These are phyloP conservation scores for Boletus sp. DNA, from an alignment of 1,284 basidiomycete genomes.

Conservation along the genomic window DNA sequence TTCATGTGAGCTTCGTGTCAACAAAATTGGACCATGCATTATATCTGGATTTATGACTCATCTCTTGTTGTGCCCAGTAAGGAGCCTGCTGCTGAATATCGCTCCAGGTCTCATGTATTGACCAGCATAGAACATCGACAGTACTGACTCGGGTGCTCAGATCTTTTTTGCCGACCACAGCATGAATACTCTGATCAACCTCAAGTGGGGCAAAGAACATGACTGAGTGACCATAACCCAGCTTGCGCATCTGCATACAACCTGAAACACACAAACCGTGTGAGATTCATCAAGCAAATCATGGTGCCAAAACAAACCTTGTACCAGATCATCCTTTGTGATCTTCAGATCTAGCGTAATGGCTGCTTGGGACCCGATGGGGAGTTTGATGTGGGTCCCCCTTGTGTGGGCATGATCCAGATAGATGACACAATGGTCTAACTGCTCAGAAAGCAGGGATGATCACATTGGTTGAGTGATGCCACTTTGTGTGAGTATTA, in stretches of 20 bases:
- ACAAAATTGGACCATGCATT: conserved; percentile 31
- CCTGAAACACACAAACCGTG: conserved; percentile 23
- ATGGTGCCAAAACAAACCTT: conserved; percentile 37
- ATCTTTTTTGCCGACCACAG: not conserved
- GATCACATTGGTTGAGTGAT: conserved; percentile 36
- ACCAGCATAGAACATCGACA: too few relatives aligned
- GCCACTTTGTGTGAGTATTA: conserved; percentile 40
- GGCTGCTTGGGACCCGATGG: conserved; percentile 40
- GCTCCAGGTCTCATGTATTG: too few relatives aligned
- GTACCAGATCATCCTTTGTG: conserved; percentile 49
- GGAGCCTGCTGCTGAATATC: conserved; percentile 4
- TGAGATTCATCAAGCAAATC: not conserved
- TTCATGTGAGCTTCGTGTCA: too few relatives aligned
- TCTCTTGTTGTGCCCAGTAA: conserved; percentile 37
- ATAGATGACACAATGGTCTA: not conserved
- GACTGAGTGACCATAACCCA: conserved; percentile 40
- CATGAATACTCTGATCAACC: conserved; percentile 33
- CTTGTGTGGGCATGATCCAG: conserved; percentile 56
- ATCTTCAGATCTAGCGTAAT: conserved; percentile 52
- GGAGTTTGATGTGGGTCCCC: conserved; percentile 54
- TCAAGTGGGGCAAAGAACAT: conserved; percentile 47
- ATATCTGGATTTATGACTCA: conserved; percentile 33
- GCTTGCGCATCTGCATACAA: conserved; percentile 46
- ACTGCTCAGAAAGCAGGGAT: not conserved
- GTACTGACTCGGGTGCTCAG: conserved; percentile 12